Evolutionary conservation across 2,329 filamentous ascomycete genomes (phyloP), one percentile per base, ranked within the genome.

Genomic region (Penicillium glabrum): DNA sequence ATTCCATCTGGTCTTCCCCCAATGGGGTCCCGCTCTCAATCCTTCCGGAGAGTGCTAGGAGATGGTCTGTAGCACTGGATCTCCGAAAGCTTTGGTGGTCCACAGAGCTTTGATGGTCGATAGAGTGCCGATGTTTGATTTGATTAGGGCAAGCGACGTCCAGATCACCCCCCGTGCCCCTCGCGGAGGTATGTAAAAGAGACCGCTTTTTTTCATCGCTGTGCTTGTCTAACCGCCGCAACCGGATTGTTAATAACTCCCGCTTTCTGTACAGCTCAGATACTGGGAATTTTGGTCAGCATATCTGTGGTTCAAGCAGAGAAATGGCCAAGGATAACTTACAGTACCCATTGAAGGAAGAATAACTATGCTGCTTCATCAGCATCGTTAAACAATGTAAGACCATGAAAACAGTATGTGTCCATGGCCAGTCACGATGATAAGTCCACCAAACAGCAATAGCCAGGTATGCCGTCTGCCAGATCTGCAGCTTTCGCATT

Each of bases 341-440:
- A 78, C 76, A 77, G 60, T 92, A 83, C 7, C 90, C 89, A 65
- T 92, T 93, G 72, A 91, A 92, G 63, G 90, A 91, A 5, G 87
- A 82, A 67, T 90, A 92, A 19, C 61, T 64, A 31, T 65, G 90
- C 73, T 91, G 89, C 77, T 93, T 93, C 90, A 93, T 93, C 24
- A 93, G 70, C 81, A 92, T 88, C 3, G 89, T 84, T 54, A 93
- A 76, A 14, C 86, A 86, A 68, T 93, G 89, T 19, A 93, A 77
- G 10, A 65, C 60, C 44, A 90, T 89, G 71, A 89, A 91, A 19
- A 91, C 87, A 1, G 88, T 90, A 67, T 91, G 89, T 14, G 89
- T 90, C 90, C 90, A 93, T 1, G 89, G 88, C 90, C 89, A 93
- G 50, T 91, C 84, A 5, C 89, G 82, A 67, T 86, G 82, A 49